Percentiles rank a stretch among this genome's conserved stretches.
These are phyloP conservation scores for Aspergillus affinis DNA, from an alignment of 495 filamentous ascomycete genomes.

Conservation along the genomic window DNA sequence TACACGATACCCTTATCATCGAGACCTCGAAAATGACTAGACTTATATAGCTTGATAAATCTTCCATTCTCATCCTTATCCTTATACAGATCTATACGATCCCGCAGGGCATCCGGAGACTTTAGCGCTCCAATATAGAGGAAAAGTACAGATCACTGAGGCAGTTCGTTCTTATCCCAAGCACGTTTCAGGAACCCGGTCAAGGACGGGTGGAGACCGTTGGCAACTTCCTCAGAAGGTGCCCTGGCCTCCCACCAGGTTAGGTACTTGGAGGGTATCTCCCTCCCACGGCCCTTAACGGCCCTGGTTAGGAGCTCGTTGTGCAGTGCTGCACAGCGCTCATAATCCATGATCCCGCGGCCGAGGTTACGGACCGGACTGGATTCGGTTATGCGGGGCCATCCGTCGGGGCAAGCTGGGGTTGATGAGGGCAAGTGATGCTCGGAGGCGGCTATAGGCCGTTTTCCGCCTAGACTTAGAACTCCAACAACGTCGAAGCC, in stretches of 20 bases:
- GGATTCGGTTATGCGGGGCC: constrained; percentile 15
- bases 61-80: constrained; percentile 10
- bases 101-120: constrained; percentile 4
- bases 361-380: constrained; percentile 14
- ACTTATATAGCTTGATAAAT: constrained; percentile 13
- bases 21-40: too few relatives aligned
- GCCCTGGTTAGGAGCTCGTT: constrained; percentile 14
- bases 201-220: constrained; percentile 4
- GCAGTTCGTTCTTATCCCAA: constrained; percentile 6
- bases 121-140: constrained; percentile 9
- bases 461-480: too few relatives aligned
- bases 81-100: constrained; percentile 12
- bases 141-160: background rate
- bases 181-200: constrained; percentile 15
- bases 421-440: constrained; percentile 11
- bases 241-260: constrained; percentile 10
- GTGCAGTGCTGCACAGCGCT: constrained; percentile 18
- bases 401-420: constrained; percentile 10
- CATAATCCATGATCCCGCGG: constrained; percentile 16
- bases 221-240: constrained; percentile 4
- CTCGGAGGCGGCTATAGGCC: constrained; percentile 8
- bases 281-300: constrained; percentile 3
- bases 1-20: too few relatives aligned
- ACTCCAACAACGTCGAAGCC: too few relatives aligned
- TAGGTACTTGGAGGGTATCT: constrained; percentile 10